Percentiles rank a stretch among this genome's conserved stretches.
Conservation (phyloP, 2,329 filamentous ascomycete genomes). For the Aspergillus oerlinghausenensis region DNA sequence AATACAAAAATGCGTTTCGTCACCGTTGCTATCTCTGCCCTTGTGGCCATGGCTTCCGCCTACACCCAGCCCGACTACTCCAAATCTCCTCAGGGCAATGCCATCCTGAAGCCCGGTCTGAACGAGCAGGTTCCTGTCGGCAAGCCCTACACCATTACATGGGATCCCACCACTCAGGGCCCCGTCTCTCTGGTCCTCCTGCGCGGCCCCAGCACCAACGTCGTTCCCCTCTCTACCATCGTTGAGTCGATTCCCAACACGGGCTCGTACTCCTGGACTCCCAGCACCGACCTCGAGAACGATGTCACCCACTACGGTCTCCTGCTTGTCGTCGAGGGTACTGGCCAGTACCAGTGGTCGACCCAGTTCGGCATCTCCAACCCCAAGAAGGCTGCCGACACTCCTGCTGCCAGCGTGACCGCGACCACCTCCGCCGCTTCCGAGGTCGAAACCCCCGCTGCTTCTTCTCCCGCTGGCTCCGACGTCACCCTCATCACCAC, state of each 20-base stretch:
- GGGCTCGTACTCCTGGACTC: slow-evolving; percentile 54
- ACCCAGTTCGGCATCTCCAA: slow-evolving; percentile 57
- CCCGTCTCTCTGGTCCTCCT: slow-evolving; percentile 56
- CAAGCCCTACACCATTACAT: slow-evolving; percentile 55
- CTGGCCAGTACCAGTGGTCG: slow-evolving; percentile 58
- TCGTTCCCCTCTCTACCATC: slow-evolving; percentile 48
- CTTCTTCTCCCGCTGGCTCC: slow-evolving; percentile 4
- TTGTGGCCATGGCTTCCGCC: slow-evolving; percentile 37
- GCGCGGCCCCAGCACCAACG: slow-evolving; percentile 54
- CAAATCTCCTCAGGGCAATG: slow-evolving; percentile 46
- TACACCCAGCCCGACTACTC: slow-evolving; percentile 34
- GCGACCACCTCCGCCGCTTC: slow-evolving; percentile 5
- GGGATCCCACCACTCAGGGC: slow-evolving; percentile 41
- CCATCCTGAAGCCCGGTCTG: slow-evolving; percentile 50
- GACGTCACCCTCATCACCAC: slow-evolving; percentile 1
- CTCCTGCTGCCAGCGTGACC: slow-evolving; percentile 9
- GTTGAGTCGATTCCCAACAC: slow-evolving; percentile 53
- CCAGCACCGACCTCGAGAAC: slow-evolving; percentile 43
- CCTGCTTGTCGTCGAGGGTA: slow-evolving; percentile 56
- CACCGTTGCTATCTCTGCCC: slow-evolving; percentile 31
- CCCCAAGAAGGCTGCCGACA: slow-evolving; percentile 11
- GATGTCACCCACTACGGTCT: slow-evolving; percentile 55
- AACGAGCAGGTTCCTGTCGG: slow-evolving; percentile 53
- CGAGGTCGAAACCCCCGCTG: neutral
- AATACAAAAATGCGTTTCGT: slow-evolving; percentile 37